Evolutionary conservation across 805 yeast genomes (phyloP).

Genomic region (Danielia reshetovae): DNA sequence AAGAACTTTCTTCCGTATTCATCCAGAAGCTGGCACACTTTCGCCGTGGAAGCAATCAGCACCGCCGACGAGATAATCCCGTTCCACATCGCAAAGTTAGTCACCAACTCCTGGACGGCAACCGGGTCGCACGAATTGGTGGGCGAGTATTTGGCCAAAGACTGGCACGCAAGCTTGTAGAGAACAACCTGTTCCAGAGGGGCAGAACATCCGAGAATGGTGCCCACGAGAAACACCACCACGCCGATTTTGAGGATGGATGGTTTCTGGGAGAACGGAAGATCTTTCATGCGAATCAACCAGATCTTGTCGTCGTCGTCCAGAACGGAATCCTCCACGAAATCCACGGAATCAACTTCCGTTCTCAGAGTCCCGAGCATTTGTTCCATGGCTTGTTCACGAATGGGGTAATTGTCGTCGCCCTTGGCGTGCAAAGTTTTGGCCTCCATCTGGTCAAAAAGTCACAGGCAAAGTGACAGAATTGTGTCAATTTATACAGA

Average conservation of each 20-base stretch:
- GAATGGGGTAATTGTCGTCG: too few species aligned
- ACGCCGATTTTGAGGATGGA: not conserved
- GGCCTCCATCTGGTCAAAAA: too few species aligned
- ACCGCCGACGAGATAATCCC: slow-evolving; percentile 2
- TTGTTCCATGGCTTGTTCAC: too few species aligned
- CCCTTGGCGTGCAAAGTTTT: too few species aligned
- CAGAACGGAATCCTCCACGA: too few species aligned
- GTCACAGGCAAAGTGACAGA: too few species aligned
- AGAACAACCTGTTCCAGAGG: slow-evolving; percentile 1
- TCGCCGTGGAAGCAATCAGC: slow-evolving; percentile 4
- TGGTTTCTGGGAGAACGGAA: slow-evolving; percentile 1
- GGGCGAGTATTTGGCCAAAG: not conserved
- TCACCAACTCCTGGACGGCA: slow-evolving; percentile 5
- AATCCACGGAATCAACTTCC: too few species aligned
- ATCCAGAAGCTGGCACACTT: slow-evolving; percentile 9
- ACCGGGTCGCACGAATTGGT: slow-evolving; percentile 8
- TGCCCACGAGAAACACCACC: not conserved
- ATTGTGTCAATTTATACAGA: too few species aligned
- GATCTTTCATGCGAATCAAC: not conserved
- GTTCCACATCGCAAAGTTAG: slow-evolving; percentile 5
- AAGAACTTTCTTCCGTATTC: slow-evolving; percentile 7
- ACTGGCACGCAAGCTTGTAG: slow-evolving; percentile 5
- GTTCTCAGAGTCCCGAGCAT: too few species aligned
- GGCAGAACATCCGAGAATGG: not conserved
- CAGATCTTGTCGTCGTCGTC: not conserved